Percentiles rank a stretch among this genome's conserved stretches.
Evolutionary conservation across 2,329 filamentous ascomycete species (phyloP).

Genomic region (Clathrospora elynae): DNA sequence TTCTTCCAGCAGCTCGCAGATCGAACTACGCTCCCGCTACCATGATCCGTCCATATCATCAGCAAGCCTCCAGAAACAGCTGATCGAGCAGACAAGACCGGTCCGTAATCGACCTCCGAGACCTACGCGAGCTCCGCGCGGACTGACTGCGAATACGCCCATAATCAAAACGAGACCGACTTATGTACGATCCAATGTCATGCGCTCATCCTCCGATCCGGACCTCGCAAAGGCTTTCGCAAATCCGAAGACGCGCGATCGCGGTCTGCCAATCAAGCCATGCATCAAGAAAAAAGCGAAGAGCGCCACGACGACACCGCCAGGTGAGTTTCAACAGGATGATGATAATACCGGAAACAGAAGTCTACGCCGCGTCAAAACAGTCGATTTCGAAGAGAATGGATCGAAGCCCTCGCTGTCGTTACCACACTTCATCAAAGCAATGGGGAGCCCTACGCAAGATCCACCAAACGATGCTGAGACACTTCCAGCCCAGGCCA

Average conservation of each 20-base stretch:
- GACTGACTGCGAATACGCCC: constrained; percentile 3
- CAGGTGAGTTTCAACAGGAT: constrained; percentile 1
- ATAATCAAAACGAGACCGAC: constrained; percentile 10
- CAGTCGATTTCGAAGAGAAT: constrained; percentile 37
- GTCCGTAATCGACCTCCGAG: not conserved
- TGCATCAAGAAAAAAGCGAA: constrained; percentile 35
- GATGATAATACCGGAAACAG: not conserved
- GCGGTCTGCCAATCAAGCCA: constrained; percentile 28
- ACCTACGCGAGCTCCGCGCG: constrained; percentile 2
- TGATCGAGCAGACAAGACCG: constrained; percentile 14
- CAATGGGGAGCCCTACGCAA: not conserved
- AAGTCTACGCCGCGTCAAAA: constrained; percentile 35
- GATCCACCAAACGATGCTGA: not conserved
- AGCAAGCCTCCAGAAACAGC: constrained; percentile 17
- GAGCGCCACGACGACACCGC: constrained; percentile 27
- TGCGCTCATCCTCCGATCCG: constrained; percentile 10
- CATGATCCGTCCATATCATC: constrained; percentile 14
- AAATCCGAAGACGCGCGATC: constrained; percentile 2
- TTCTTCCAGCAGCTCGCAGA: constrained; percentile 17
- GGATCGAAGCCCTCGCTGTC: constrained; percentile 6
- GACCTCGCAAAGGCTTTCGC: constrained; percentile 3
- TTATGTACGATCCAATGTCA: constrained; percentile 1
- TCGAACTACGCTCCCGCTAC: constrained; percentile 11
- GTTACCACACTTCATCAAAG: constrained; percentile 6
- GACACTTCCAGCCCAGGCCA: not conserved